These are phyloP conservation scores for Zizania latifolia DNA, from an alignment of 176 grass and related monocot genomes.

Conservation along the genomic window DNA sequence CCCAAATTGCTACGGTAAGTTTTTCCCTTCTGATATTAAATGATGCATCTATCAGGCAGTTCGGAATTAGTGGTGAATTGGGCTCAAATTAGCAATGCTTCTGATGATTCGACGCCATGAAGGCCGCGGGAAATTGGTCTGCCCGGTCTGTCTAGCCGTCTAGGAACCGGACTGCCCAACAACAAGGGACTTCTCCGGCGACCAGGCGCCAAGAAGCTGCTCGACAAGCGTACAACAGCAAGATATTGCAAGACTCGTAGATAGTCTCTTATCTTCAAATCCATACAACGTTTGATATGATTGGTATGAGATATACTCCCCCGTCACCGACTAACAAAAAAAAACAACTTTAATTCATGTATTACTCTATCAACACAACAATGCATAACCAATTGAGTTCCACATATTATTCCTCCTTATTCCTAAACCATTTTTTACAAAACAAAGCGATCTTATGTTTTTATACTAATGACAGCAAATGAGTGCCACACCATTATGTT, in stretches of 20 bases:
- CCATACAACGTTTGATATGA: not conserved
- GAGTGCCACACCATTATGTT: too few relatives aligned
- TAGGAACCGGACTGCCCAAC: constrained; percentile 87
- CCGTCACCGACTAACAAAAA: too few relatives aligned
- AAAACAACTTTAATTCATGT: too few relatives aligned
- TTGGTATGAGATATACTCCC: not conserved
- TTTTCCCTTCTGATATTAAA: too few relatives aligned
- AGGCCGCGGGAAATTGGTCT: constrained; percentile 91
- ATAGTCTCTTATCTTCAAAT: not conserved
- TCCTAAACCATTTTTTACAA: too few relatives aligned
- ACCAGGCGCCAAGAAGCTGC: constrained; percentile 62
- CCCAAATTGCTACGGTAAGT: constrained; percentile 94
- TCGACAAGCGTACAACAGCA: constrained; percentile 96
- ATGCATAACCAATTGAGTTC: too few relatives aligned
- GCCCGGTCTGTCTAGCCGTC: constrained; percentile 81
- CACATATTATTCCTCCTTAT: too few relatives aligned
- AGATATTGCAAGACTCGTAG: constrained; percentile 64
- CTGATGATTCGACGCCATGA: not conserved
- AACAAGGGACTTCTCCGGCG: constrained; percentile 88
- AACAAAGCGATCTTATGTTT: too few relatives aligned
- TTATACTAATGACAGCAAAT: too few relatives aligned
- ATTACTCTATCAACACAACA: too few relatives aligned
- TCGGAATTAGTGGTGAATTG: too few relatives aligned
- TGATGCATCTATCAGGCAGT: too few relatives aligned
- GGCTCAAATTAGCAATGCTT: not conserved